Evolutionary conservation across 371 early-diverging fungal genomes (phyloP).

Genomic region (Mucor circinelloides): DNA sequence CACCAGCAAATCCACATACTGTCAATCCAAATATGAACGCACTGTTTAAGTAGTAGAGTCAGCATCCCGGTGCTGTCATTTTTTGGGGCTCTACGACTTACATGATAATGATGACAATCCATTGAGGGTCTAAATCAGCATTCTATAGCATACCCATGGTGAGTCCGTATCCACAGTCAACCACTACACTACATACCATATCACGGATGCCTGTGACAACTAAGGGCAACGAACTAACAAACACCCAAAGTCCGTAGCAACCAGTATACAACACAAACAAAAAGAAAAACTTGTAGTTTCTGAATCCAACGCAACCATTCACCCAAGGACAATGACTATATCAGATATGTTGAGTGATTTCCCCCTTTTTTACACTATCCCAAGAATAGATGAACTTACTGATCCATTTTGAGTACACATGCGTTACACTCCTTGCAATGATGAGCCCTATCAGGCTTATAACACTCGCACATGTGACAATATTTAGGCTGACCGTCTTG

Average conservation of each 20-base stretch:
- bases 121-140: constrained; percentile 40
- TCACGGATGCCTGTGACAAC: constrained; percentile 34
- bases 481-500: constrained; percentile 55
- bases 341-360: not conserved
- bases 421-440: constrained; percentile 67
- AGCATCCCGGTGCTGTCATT: not conserved
- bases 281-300: constrained; percentile 66
- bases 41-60: constrained; percentile 3
- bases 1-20: constrained; percentile 47
- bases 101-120: constrained; percentile 43
- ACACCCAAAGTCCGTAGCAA: constrained; percentile 47
- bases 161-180: not conserved
- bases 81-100: constrained; percentile 18
- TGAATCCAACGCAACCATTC: constrained; percentile 60
- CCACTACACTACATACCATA: constrained; percentile 28
- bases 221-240: constrained; percentile 41
- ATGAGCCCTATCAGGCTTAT: constrained; percentile 66
- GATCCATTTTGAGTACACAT: constrained; percentile 69
- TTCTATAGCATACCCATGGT: constrained; percentile 4
- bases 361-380: not conserved
- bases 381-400: constrained; percentile 42
- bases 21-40: constrained; percentile 49
- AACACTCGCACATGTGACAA: constrained; percentile 56
- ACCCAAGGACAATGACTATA: constrained; percentile 70
- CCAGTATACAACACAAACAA: constrained; percentile 58